phyloP scores from a whole-genome alignment of 108 stramenopile genomes.

The Cyclotella kingstonii region DNA sequence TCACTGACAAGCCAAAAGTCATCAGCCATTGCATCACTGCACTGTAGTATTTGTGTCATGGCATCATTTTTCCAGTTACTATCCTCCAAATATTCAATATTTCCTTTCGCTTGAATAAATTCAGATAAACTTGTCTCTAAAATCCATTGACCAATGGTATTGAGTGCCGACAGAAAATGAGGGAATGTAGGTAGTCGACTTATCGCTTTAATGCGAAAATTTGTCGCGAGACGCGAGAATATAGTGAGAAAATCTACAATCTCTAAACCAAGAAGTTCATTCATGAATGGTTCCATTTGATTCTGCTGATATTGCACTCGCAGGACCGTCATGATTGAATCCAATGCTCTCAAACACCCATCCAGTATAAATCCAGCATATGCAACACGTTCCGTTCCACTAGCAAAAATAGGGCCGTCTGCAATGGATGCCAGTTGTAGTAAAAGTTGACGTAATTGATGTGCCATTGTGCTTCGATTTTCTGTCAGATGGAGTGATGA shows the following conservation, averaged over 20 bases:
- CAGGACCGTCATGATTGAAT: constrained; percentile 24
- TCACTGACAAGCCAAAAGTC: constrained; percentile 82
- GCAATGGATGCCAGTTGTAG: constrained; percentile 58
- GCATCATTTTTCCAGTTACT: constrained; percentile 78
- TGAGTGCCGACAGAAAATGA: constrained; percentile 49
- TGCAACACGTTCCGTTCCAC: constrained; percentile 47
- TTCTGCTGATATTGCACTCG: constrained; percentile 23
- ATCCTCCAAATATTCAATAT: constrained; percentile 67
- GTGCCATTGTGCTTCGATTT: constrained; percentile 36
- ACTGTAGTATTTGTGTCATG: constrained; percentile 62
- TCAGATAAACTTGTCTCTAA: constrained; percentile 64
- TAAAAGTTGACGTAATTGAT: constrained; percentile 72
- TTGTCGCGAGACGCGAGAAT: constrained; percentile 62
- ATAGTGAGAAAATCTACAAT: constrained; percentile 54
- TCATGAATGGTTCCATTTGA: constrained; percentile 11
- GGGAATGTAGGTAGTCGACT: constrained; percentile 52
- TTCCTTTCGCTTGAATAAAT: constrained; percentile 56
- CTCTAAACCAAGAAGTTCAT: constrained; percentile 48
- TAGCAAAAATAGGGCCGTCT: constrained; percentile 61
- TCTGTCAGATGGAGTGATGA: not conserved
- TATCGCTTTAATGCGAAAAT: constrained; percentile 49
- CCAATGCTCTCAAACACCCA: constrained; percentile 58
- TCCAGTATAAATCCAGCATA: constrained; percentile 63
- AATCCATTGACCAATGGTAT: constrained; percentile 52
- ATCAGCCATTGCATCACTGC: constrained; percentile 59